Evolutionary conservation across 441 rosid genomes (phyloP).

Genomic region (Kokia cookei): DNA sequence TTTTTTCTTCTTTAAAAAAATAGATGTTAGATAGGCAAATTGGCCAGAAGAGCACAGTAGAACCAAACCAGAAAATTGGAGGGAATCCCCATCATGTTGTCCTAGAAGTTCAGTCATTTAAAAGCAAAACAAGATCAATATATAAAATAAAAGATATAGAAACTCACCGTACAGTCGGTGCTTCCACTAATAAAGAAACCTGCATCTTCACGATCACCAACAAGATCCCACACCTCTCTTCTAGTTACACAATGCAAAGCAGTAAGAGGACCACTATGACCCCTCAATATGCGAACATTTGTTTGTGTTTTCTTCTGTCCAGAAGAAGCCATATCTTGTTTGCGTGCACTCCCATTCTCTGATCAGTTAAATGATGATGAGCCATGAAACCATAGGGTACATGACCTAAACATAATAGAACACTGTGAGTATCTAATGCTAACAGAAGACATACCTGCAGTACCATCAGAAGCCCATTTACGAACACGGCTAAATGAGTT

Average conservation of each 20-base stretch:
- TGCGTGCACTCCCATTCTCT: constrained; percentile 43
- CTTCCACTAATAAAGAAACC: constrained; percentile 99
- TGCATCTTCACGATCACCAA: constrained; percentile 99
- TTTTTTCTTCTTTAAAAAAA: not conserved
- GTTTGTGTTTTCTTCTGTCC: constrained; percentile 93
- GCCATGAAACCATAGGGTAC: not conserved
- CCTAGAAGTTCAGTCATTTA: not conserved
- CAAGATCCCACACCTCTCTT: constrained; percentile 98
- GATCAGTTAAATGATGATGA: constrained; percentile 18
- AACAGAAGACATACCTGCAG: constrained; percentile 44
- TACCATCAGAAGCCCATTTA: constrained; percentile 74
- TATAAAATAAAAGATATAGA: constrained; percentile 11
- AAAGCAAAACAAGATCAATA: not conserved
- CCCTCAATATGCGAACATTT: constrained; percentile 85
- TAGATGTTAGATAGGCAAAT: not conserved
- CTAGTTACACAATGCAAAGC: constrained; percentile 96
- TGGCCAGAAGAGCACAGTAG: not conserved
- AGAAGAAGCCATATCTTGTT: constrained; percentile 63
- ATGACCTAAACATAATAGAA: not conserved
- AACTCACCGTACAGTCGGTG: constrained; percentile 78
- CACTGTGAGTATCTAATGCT: constrained; percentile 1
- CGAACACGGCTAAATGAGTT: constrained; percentile 79
- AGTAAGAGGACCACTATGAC: constrained; percentile 89
- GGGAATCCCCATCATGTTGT: not conserved
- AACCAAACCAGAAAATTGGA: constrained; percentile 6